Evolutionary conservation across 306 rosid genomes (phyloP).

Genomic region (Sechiopsis laciniata): DNA sequence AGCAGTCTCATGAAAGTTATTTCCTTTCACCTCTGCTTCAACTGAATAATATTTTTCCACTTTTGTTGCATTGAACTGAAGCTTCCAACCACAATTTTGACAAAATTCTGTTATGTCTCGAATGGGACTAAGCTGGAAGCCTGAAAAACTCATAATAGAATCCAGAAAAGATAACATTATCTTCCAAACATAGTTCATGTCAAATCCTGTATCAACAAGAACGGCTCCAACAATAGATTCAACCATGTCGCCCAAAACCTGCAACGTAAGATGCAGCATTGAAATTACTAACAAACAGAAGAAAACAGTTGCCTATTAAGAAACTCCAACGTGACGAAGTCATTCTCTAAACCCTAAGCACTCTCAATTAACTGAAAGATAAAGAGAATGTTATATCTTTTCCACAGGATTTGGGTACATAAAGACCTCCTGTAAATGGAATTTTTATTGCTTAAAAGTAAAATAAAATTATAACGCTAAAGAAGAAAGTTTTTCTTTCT

Average conservation of each 20-base stretch:
- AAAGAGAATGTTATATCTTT: neutral
- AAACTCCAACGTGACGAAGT: neutral
- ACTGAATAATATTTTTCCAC: constrained; percentile 37
- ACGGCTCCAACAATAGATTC: constrained; percentile 89
- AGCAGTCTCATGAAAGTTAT: constrained; percentile 36
- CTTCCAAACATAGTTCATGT: constrained; percentile 60
- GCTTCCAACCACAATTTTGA: constrained; percentile 45
- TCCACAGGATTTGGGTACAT: neutral
- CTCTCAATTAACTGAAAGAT: neutral
- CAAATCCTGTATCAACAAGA: constrained; percentile 84
- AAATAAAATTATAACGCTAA: neutral
- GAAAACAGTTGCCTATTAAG: neutral
- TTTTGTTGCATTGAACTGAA: constrained; percentile 26
- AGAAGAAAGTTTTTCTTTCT: neutral
- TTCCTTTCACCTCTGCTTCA: constrained; percentile 43
- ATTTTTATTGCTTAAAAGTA: neutral
- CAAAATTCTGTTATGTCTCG: constrained; percentile 79
- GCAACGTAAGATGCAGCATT: constrained; percentile 14
- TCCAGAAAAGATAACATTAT: constrained; percentile 70
- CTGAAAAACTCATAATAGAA: constrained; percentile 61
- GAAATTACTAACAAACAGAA: neutral
- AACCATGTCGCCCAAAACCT: constrained; percentile 87
- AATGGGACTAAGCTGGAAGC: constrained; percentile 65
- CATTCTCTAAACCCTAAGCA: neutral
- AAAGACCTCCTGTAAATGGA: neutral